These are phyloP conservation scores for Panicum miliaceum DNA, from an alignment of 176 grass and related monocot genomes.

Conservation along the genomic window DNA sequence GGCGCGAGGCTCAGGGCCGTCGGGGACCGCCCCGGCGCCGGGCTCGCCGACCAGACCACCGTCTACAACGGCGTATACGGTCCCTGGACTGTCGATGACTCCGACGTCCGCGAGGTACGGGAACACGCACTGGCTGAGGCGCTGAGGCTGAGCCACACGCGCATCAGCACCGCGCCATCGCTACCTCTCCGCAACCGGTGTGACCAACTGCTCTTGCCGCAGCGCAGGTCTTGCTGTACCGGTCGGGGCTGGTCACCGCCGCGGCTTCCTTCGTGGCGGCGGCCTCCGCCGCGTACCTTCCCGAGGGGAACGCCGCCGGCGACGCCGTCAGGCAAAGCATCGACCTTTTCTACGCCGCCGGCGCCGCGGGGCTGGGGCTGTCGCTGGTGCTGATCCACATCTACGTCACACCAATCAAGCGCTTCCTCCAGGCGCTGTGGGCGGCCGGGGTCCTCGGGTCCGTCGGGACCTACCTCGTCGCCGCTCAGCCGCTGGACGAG, in stretches of 20 bases:
- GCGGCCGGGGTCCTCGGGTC: slow-evolving; percentile 64
- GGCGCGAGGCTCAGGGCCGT: slow-evolving; percentile 35
- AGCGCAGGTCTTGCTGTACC: slow-evolving; percentile 72
- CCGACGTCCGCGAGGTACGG: slow-evolving; percentile 71
- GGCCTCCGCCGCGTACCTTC: slow-evolving; percentile 63
- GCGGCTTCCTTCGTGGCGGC: slow-evolving; percentile 62
- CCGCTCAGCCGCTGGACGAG: slow-evolving; percentile 61
- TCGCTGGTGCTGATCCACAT: slow-evolving; percentile 89
- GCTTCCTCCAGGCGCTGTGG: slow-evolving; percentile 84
- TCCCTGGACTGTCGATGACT: slow-evolving; percentile 74
- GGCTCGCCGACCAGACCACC: slow-evolving; percentile 48
- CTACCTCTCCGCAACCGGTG: no score
- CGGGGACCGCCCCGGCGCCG: slow-evolving; percentile 44
- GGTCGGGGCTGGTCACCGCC: slow-evolving; percentile 74
- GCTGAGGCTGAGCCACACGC: background rate
- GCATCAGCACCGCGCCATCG: background rate
- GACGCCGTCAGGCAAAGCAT: slow-evolving; percentile 49
- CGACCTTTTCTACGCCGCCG: slow-evolving; percentile 61
- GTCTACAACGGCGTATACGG: slow-evolving; percentile 76
- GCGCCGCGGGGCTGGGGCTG: slow-evolving; percentile 70
- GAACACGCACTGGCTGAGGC: background rate
- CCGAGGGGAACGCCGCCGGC: slow-evolving; percentile 55
- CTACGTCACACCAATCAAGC: slow-evolving; percentile 78
- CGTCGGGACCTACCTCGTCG: slow-evolving; percentile 54
- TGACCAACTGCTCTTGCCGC: background rate